Conservation (phyloP, 495 filamentous ascomycete species). For the Trichocladium uniseriatum region DNA sequence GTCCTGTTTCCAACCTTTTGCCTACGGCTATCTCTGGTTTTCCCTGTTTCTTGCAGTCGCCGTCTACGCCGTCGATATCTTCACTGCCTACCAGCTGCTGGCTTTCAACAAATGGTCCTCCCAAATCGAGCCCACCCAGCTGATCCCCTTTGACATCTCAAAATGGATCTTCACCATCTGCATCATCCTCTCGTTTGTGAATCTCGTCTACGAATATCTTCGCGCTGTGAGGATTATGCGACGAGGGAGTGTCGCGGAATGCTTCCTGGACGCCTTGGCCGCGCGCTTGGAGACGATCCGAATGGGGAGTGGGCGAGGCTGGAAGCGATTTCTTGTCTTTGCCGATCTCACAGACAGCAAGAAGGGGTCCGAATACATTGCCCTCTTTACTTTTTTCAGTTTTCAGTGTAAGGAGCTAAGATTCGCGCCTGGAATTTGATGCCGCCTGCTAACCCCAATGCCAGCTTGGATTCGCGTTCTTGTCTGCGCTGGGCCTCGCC, state of each 20-base stretch:
- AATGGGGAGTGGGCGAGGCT: conserved; percentile 56
- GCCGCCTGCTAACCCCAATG: conserved; percentile 1
- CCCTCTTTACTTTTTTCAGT: conserved; percentile 87
- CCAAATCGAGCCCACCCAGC: conserved; percentile 30
- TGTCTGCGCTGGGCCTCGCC: conserved; percentile 82
- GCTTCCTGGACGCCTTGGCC: conserved; percentile 80
- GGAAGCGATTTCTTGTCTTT: conserved; percentile 84
- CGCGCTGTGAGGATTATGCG: conserved; percentile 70
- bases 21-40: conserved; percentile 77
- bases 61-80: conserved; percentile 83
- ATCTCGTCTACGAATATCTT: conserved; percentile 67
- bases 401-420: conserved; percentile 65
- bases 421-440: neutral
- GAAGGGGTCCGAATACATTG: conserved; percentile 83
- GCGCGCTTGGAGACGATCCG: conserved; percentile 73
- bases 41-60: conserved; percentile 69
- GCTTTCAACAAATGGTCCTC: conserved; percentile 66
- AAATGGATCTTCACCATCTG: conserved; percentile 88
- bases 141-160: conserved; percentile 53
- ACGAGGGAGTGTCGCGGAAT: conserved; percentile 77
- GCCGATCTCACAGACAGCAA: conserved; percentile 84
- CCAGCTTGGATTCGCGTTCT: conserved; percentile 75
- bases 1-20: conserved; percentile 64
- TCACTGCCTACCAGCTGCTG: conserved; percentile 83
- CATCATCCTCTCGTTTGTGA: conserved; percentile 76